Conservation (phyloP, 73 alveolate species). For the Paramecium tetraurelia region DNA sequence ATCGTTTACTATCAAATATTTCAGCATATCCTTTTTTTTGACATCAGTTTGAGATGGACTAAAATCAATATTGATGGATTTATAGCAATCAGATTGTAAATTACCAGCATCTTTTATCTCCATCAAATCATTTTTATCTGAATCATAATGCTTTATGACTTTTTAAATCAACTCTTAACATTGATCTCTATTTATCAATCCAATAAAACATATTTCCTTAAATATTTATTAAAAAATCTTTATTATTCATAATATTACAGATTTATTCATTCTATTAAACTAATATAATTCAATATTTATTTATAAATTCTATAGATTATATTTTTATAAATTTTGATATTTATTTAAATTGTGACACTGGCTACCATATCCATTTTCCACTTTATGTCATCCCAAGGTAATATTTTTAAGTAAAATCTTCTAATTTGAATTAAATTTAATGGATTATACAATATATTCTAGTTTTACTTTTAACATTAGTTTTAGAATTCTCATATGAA, state of each 20-base stretch:
- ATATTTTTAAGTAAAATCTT: too few species aligned
- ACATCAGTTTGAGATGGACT: not conserved
- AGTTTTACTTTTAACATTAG: too few species aligned
- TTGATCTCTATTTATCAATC: not conserved
- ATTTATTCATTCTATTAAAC: too few species aligned
- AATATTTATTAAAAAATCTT: not conserved
- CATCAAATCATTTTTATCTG: not conserved
- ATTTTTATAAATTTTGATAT: not conserved
- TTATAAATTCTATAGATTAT: not conserved
- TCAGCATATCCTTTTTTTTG: not conserved
- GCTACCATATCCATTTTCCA: too few species aligned
- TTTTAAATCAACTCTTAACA: not conserved
- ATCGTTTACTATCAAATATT: not conserved
- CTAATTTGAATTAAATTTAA: not conserved
- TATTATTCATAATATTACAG: not conserved
- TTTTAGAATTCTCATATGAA: too few species aligned
- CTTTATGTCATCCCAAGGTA: not conserved
- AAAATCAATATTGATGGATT: not conserved
- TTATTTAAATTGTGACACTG: not conserved
- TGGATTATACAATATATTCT: not conserved
- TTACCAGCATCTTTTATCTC: not conserved
- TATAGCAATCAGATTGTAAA: slow-evolving; percentile 46
- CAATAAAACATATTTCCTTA: not conserved
- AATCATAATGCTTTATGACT: not conserved
- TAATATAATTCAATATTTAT: not conserved